Percentiles rank a stretch among this genome's conserved stretches.
Conservation (phyloP, 495 filamentous ascomycete genomes). For the Aeminium ludgeri region DNA sequence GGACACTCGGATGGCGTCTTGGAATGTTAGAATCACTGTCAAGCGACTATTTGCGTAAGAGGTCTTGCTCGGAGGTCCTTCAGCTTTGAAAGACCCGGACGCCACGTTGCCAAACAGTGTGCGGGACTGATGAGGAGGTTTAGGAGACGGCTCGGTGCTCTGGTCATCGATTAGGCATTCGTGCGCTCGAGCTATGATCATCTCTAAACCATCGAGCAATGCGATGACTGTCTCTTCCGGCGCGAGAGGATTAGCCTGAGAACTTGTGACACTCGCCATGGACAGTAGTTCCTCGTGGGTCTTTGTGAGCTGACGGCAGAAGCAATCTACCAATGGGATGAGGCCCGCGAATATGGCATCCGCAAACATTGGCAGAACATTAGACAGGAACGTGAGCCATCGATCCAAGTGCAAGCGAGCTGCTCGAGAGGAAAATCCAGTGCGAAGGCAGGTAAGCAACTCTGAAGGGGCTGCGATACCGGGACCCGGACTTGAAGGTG, state of each 20-base stretch:
- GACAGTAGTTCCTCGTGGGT: conserved; percentile 48
- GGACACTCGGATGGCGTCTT: conserved; percentile 81
- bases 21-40: conserved; percentile 88
- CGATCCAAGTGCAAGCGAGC: conserved; percentile 69
- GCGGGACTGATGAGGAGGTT: conserved; percentile 69
- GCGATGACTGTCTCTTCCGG: conserved; percentile 58
- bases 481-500: neutral
- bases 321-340: conserved; percentile 73
- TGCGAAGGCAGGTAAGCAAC: conserved; percentile 65
- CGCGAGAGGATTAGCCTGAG: conserved; percentile 18
- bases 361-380: conserved; percentile 67
- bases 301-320: conserved; percentile 56
- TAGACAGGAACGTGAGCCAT: conserved; percentile 76
- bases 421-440: conserved; percentile 58
- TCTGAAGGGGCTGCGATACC: conserved; percentile 34
- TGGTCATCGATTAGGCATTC: conserved; percentile 67
- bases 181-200: conserved; percentile 73
- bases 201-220: conserved; percentile 75
- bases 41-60: conserved; percentile 81
- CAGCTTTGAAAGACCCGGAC: conserved; percentile 72
- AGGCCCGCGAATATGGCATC: conserved; percentile 76
- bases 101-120: conserved; percentile 97
- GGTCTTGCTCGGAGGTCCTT: conserved; percentile 54
- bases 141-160: conserved; percentile 41
- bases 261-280: conserved; percentile 32